A percentile compares a stretch with the other conserved stretches of the same genome.
phyloP scores from a whole-genome alignment of 2,329 filamentous ascomycete species.

The Grosmannia huntii region DNA sequence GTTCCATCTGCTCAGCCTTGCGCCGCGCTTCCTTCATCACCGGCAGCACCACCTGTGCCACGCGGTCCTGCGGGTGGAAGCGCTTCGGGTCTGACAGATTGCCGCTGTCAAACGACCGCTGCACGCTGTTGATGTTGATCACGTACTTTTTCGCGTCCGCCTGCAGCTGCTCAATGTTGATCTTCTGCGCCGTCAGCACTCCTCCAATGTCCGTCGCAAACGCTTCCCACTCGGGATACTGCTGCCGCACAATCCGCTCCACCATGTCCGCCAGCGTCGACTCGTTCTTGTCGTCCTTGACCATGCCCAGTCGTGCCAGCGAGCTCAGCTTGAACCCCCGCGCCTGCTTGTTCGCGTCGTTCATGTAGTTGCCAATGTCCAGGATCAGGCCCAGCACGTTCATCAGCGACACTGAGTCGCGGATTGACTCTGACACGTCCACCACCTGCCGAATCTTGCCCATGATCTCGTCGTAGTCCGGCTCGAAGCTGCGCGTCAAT shows the following conservation, averaged over 20 bases:
- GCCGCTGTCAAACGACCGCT: conserved; percentile 80
- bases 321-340: conserved; percentile 96
- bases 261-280: conserved; percentile 91
- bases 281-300: conserved; percentile 98
- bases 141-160: conserved; percentile 85
- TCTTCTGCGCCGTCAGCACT: conserved; percentile 69
- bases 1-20: conserved; percentile 89
- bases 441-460: conserved; percentile 79
- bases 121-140: conserved; percentile 86
- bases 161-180: conserved; percentile 88
- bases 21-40: conserved; percentile 93
- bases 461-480: conserved; percentile 85
- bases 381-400: conserved; percentile 92
- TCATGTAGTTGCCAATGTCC: conserved; percentile 99
- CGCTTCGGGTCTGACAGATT: conserved; percentile 94
- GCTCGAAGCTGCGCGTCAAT: conserved; percentile 70
- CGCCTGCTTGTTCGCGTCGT: conserved; percentile 96
- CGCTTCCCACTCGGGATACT: conserved; percentile 90
- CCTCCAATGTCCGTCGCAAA: conserved; percentile 76
- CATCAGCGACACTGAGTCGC: conserved; percentile 87
- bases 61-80: conserved; percentile 94
- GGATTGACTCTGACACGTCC: conserved; percentile 71
- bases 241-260: conserved; percentile 88
- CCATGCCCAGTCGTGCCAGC: conserved; percentile 83
- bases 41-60: conserved; percentile 79